A percentile compares a stretch with the other conserved stretches of the same genome.
Conservation (phyloP, 2,329 filamentous ascomycete genomes). For the Xylaria sp. region DNA sequence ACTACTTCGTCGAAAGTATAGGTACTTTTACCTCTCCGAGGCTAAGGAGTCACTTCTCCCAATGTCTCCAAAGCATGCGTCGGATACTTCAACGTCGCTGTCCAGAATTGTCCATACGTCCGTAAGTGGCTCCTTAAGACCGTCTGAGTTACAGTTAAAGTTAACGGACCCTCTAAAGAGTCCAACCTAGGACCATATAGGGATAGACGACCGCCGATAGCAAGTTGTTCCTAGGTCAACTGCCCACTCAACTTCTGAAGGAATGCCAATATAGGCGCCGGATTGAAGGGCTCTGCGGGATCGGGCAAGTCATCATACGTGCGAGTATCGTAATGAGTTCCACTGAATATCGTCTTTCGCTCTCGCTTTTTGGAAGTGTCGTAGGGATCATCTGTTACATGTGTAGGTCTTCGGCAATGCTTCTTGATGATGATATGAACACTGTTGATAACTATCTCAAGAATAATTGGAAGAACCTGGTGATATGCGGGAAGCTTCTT, state of each 20-base stretch:
- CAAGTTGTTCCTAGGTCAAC: constrained; percentile 2
- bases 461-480: too few species aligned
- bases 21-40: neutral
- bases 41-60: constrained; percentile 1
- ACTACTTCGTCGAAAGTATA: neutral
- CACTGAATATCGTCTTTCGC: too few species aligned
- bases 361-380: too few species aligned
- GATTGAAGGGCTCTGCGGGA: constrained; percentile 12
- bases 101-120: constrained; percentile 11
- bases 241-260: constrained; percentile 11
- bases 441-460: too few species aligned
- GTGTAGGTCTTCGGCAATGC: too few species aligned
- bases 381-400: too few species aligned
- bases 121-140: constrained; percentile 4
- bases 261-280: constrained; percentile 12
- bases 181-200: constrained; percentile 22
- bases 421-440: too few species aligned
- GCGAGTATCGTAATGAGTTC: too few species aligned
- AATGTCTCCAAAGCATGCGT: constrained; percentile 12
- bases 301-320: too few species aligned
- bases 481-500: too few species aligned
- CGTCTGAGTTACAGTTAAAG: constrained; percentile 16
- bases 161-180: constrained; percentile 5
- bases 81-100: constrained; percentile 11
- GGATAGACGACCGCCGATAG: constrained; percentile 13